Conservation (phyloP, 805 yeast species). For the Cyberlindnera mississippiensis region DNA sequence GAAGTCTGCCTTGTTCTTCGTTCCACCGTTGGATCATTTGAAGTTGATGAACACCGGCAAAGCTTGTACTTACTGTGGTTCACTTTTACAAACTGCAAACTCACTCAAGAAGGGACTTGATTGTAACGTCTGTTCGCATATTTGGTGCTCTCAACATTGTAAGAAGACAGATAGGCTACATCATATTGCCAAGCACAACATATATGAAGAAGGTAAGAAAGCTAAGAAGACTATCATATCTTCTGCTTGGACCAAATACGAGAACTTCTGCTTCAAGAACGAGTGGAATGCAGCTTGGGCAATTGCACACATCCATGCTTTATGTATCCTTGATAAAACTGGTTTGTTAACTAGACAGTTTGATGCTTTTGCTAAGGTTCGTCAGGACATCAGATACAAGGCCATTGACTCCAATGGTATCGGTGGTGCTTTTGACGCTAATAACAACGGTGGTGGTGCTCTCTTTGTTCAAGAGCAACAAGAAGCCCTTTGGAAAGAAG, state of each 20-base stretch:
- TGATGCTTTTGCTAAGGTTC: slow-evolving; percentile 60
- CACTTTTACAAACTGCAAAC: slow-evolving; percentile 26
- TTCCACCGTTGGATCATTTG: slow-evolving; percentile 67
- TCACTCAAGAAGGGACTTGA: slow-evolving; percentile 46
- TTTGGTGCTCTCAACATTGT: slow-evolving; percentile 70
- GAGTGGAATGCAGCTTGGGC: slow-evolving; percentile 70
- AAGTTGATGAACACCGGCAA: slow-evolving; percentile 55
- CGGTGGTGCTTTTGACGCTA: slow-evolving; percentile 38
- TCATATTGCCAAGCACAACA: slow-evolving; percentile 51
- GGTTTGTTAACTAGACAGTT: slow-evolving; percentile 44
- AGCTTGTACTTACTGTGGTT: slow-evolving; percentile 72
- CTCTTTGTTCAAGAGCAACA: slow-evolving; percentile 52
- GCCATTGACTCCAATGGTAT: slow-evolving; percentile 50
- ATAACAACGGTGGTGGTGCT: slow-evolving; percentile 47
- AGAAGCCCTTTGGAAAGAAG: slow-evolving; percentile 56
- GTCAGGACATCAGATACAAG: slow-evolving; percentile 60
- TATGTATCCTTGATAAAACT: slow-evolving; percentile 36
- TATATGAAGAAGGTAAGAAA: slow-evolving; percentile 33
- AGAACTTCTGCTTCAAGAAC: slow-evolving; percentile 57
- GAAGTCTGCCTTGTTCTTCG: slow-evolving; percentile 47
- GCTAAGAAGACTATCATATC: slow-evolving; percentile 37
- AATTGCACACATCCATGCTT: slow-evolving; percentile 53
- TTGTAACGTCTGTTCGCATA: slow-evolving; percentile 58
- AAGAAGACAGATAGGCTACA: slow-evolving; percentile 53
- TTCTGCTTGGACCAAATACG: slow-evolving; percentile 50